Conservation (phyloP, 352 stramenopile genomes). For the Phytophthora fragariaefolia region DNA sequence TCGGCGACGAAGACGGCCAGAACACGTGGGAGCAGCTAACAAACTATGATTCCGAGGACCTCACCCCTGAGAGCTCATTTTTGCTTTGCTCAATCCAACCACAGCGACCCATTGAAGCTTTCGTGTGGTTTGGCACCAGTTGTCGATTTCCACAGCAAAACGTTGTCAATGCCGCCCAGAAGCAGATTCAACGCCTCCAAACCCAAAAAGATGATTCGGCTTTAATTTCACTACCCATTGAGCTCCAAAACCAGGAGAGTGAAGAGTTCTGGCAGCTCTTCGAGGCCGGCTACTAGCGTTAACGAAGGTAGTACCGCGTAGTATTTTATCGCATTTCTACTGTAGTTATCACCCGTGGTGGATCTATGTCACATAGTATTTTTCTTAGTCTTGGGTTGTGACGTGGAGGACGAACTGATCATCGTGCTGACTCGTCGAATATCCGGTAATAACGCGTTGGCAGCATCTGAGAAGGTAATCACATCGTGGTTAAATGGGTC, state of each 20-base stretch:
- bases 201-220: neutral
- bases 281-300: conserved; percentile 62
- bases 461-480: conserved; percentile 80
- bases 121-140: conserved; percentile 49
- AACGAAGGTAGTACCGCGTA: neutral
- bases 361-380: conserved; percentile 1
- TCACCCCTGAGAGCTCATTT: conserved; percentile 42
- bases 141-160: conserved; percentile 13
- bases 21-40: conserved; percentile 55
- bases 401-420: conserved; percentile 16
- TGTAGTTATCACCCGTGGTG: neutral
- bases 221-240: conserved; percentile 15
- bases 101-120: conserved; percentile 14
- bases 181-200: conserved; percentile 16
- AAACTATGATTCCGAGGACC: conserved; percentile 72
- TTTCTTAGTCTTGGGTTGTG: conserved; percentile 27
- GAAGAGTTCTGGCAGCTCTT: conserved; percentile 69
- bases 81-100: conserved; percentile 36
- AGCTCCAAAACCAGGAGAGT: conserved; percentile 48
- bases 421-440: conserved; percentile 30
- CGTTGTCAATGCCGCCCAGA: conserved; percentile 30
- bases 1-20: conserved; percentile 5
- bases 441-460: conserved; percentile 42
- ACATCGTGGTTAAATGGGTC: conserved; percentile 75
- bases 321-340: conserved; percentile 17